A percentile compares a stretch with the other conserved stretches of the same genome.
Conservation (phyloP, 2,329 filamentous ascomycete genomes). For the Zasmidium angulare region DNA sequence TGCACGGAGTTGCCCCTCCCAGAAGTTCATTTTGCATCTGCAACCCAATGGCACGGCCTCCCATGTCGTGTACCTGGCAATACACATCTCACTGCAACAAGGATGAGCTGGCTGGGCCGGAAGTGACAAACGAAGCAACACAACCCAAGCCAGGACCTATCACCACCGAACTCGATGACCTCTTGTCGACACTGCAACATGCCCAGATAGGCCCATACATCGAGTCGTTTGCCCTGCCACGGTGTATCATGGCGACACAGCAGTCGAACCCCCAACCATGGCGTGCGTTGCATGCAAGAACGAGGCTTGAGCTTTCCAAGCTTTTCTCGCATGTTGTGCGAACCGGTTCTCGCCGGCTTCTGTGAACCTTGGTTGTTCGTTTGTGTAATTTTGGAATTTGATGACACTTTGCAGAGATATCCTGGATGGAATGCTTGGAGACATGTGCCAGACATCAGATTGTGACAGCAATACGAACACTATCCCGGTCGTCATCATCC, state of each 20-base stretch:
- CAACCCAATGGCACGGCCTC: background rate
- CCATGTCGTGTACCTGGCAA: background rate
- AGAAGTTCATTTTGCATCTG: background rate
- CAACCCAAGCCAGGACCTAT: background rate
- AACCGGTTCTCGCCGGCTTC: background rate
- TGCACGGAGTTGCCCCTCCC: background rate
- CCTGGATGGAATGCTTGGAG: background rate
- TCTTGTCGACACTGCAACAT: background rate
- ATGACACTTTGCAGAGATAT: background rate
- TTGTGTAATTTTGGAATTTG: background rate
- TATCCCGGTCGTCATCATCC: too few relatives aligned
- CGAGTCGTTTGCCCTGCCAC: background rate
- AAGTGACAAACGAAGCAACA: background rate
- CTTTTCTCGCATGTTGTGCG: background rate
- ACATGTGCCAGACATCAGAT: background rate
- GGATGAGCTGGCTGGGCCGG: background rate
- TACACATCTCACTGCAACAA: background rate
- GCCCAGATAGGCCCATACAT: background rate
- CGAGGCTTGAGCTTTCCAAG: too few relatives aligned
- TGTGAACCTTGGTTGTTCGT: background rate
- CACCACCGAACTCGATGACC: background rate
- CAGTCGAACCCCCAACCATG: background rate
- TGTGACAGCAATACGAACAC: too few relatives aligned
- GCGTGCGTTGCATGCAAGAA: background rate
- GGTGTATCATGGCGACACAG: too few relatives aligned